A percentile compares a stretch with the other conserved stretches of the same genome.
Conservation (phyloP, 2,329 filamentous ascomycete genomes). For the Aspergillus carbonarius region DNA sequence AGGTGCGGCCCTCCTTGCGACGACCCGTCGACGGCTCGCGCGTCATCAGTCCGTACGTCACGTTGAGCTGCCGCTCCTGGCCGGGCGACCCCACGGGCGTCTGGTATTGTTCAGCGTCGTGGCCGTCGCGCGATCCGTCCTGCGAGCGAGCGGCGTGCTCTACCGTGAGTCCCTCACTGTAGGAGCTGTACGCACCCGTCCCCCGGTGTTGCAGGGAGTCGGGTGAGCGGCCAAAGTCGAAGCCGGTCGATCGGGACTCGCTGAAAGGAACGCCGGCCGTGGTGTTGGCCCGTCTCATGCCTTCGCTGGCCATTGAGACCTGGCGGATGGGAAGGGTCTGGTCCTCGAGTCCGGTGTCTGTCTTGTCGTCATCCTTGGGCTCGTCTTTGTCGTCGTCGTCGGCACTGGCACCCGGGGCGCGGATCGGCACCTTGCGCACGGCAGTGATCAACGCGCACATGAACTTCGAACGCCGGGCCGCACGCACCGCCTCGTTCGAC, state of each 20-base stretch:
- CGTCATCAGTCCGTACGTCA: constrained; percentile 28
- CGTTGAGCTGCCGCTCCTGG: constrained; percentile 23
- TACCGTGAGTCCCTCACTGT: constrained; percentile 36
- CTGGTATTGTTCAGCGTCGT: constrained; percentile 29
- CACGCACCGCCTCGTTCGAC: constrained; percentile 81
- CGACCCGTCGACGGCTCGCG: constrained; percentile 43
- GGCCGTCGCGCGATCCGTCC: constrained; percentile 24
- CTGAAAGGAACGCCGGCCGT: constrained; percentile 8
- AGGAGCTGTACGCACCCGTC: constrained; percentile 20
- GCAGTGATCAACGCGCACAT: constrained; percentile 90
- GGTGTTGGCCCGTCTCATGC: constrained; percentile 8
- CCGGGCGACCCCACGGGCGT: constrained; percentile 25
- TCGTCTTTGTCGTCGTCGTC: constrained; percentile 63
- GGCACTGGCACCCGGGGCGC: constrained; percentile 69
- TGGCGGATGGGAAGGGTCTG: constrained; percentile 6
- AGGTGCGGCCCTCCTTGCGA: constrained; percentile 31
- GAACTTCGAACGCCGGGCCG: constrained; percentile 85
- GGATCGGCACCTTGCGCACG: constrained; percentile 82
- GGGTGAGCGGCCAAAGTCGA: constrained; percentile 27
- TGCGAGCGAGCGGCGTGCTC: constrained; percentile 34
- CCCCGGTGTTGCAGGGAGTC: constrained; percentile 32
- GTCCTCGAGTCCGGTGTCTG: constrained; percentile 7
- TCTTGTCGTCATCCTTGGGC: constrained; percentile 54
- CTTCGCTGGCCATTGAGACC: constrained; percentile 13
- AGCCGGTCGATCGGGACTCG: constrained; percentile 29